Base-by-base conservation (phyloP, 257 asterid genomes). In the Nicotiana sylvestris region DNA sequence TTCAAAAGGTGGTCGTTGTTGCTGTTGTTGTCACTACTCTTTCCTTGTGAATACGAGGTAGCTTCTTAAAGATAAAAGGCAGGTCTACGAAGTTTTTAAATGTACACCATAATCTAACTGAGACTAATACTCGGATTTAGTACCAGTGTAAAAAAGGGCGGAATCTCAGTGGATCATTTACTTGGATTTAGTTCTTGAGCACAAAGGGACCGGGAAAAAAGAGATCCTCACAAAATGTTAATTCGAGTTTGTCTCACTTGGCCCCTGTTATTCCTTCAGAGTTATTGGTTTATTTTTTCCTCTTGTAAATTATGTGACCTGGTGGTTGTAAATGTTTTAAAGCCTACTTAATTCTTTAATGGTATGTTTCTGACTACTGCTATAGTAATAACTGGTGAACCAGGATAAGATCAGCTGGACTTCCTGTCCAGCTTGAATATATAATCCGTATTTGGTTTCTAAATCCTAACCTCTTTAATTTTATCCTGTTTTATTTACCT, bases 21-120 rank as follows among this genome's bases (percentile, higher is more conserved):
- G 82, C 58, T 84, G 88, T 81, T 85, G 81, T 80, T 2, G 51
- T 43, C 51, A 82, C 67, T 60, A 78, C 30, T 72, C 27, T 83
- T 58, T 37, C 65, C 82, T 49, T 85, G 82, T 85, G 88, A 81
- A 85, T 85, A 83, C 80, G 89, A 83, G 91, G 89, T 89, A 83
- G 89, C 84, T 87, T 82, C 27, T n/a, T 18, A 84, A 18, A 70
- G 64, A 43, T 83, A 85, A 61, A 84, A 85, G 81, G 89, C 91
- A 82, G 87, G 82, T 81, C 82, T 64, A 81, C 85, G 58, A 13
- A 76, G 86, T 89, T 90, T 53, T 86, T 92, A 87, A 81, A 82
- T 87, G 92, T 85, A 85, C 86, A 86, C 89, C 85, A 86, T 85
- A 89, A 89, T 85, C 77, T 89, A 80, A 86, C 84, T 81, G 76